Evolutionary conservation across 139 green algal species (phyloP).

Genomic region (Marvania coccoides): DNA sequence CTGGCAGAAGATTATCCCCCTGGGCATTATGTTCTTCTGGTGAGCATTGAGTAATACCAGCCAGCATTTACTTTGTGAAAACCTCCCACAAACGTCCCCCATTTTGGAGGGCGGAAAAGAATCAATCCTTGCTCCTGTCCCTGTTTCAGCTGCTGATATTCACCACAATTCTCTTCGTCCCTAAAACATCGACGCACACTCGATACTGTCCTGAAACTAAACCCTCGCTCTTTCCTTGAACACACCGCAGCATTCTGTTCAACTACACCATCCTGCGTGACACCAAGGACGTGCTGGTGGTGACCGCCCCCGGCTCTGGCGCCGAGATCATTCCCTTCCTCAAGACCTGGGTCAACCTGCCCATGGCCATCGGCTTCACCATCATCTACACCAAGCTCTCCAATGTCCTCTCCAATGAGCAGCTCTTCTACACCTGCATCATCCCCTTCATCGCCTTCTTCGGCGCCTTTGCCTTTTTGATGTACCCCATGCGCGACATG

Average conservation of each 20-base stretch:
- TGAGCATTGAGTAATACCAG: too few relatives aligned
- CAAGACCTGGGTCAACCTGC: constrained; percentile 97
- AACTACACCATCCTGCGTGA: constrained; percentile 99
- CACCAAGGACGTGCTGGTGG: constrained; percentile 98
- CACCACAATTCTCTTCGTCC: too few relatives aligned
- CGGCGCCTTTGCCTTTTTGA: constrained; percentile 85
- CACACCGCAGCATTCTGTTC: constrained; percentile 82
- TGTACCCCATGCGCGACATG: constrained; percentile 88
- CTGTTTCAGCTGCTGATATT: too few relatives aligned
- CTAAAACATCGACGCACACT: too few relatives aligned
- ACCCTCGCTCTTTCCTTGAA: background rate
- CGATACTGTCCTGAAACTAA: too few relatives aligned
- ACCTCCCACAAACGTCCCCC: too few relatives aligned
- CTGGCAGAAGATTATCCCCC: constrained; percentile 85
- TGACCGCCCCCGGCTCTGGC: constrained; percentile 92
- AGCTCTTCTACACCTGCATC: constrained; percentile 98
- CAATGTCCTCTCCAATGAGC: constrained; percentile 81
- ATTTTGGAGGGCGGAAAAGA: too few relatives aligned
- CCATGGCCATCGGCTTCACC: constrained; percentile 93
- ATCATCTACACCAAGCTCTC: constrained; percentile 89
- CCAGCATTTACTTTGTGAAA: too few relatives aligned
- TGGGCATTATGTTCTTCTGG: constrained; percentile 97
- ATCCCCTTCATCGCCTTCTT: constrained; percentile 99
- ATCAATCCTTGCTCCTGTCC: too few relatives aligned
- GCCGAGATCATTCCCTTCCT: constrained; percentile 98